Conservation (phyloP, 2,329 filamentous ascomycete species). For the Lasiodiplodia gonubiensis region DNA sequence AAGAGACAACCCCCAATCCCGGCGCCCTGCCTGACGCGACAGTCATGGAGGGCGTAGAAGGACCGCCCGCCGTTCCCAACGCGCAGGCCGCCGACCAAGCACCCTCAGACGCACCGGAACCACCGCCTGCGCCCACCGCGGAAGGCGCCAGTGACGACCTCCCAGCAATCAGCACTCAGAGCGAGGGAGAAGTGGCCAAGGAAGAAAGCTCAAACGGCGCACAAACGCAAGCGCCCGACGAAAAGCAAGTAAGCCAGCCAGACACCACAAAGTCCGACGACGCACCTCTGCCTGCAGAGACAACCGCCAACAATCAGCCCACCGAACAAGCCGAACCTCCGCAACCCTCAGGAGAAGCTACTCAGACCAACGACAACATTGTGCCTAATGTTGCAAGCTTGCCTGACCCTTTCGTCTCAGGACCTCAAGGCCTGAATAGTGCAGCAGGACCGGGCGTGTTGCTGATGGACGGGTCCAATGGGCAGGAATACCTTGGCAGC, state of each 20-base stretch:
- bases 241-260: conserved; percentile 20
- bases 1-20: conserved; percentile 22
- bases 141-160: conserved; percentile 12
- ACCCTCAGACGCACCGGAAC: background rate
- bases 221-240: conserved; percentile 19
- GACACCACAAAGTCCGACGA: conserved; percentile 7
- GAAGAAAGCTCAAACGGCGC: conserved; percentile 13
- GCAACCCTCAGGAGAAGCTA: background rate
- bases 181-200: conserved; percentile 11
- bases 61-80: background rate
- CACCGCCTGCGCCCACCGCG: conserved; percentile 15
- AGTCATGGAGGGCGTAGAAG: conserved; percentile 19
- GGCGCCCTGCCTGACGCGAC: conserved; percentile 6
- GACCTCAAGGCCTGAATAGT: conserved; percentile 3
- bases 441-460: background rate
- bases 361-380: background rate
- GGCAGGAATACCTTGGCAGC: conserved; percentile 4
- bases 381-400: background rate
- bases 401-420: conserved; percentile 12
- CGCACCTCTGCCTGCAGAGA: background rate
- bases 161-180: background rate
- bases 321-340: background rate
- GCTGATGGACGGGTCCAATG: conserved; percentile 9
- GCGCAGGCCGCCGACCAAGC: background rate
- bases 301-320: conserved; percentile 1